Base-by-base conservation (phyloP, 768 basidiomycete genomes). In the Mycena kentingensis region DNA sequence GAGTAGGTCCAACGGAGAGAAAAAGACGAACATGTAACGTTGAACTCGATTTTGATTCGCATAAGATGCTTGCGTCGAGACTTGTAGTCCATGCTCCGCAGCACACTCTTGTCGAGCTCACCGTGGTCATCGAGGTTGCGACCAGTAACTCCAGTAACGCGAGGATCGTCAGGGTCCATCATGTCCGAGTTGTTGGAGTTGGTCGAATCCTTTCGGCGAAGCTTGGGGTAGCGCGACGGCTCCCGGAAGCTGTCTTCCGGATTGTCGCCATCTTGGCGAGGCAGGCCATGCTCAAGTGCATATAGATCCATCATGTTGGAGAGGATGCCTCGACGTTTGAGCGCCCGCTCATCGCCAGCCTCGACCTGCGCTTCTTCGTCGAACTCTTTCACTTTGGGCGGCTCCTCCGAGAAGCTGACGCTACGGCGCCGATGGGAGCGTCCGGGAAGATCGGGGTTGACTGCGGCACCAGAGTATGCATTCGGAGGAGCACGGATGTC, bases 101-200 rank as follows among this genome's bases (percentile, higher is more conserved):
- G 71, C 38, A 73, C 74, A 48, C 84, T 79, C 54, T 76, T 81
- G 67, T 85, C 84, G 16, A 84, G 67, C 52, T 87, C 86, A 26
- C 81, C 80, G 7, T 76, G 75, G 60, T 86, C 85, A 50, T 83
- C 80, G 28, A 80, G 69, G 50, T 74, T 73, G 53, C 71, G 70
- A 46, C 73, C 75, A 58, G 67, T 74, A 26, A 78, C 67, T 5
- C 85, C 85, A 37, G 84, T 88, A 21, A 89, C 71, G 36, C 78
- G 74, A 44, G 87, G 88, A 67, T 91, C 88, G 58, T 91, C 87
- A 16, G 81, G 77, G 63, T 92, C 90, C 32, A 87, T 67, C 7
- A 79, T 50, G 15, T 85, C 80, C 18, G 81, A 82, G 41, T 73
- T 66, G 43, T 70, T 66, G 24, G 81, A 84, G 29, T 66, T 67